These are phyloP conservation scores for Stygiomarasmius scandens DNA, from an alignment of 1,284 basidiomycete species.

Conservation along the genomic window DNA sequence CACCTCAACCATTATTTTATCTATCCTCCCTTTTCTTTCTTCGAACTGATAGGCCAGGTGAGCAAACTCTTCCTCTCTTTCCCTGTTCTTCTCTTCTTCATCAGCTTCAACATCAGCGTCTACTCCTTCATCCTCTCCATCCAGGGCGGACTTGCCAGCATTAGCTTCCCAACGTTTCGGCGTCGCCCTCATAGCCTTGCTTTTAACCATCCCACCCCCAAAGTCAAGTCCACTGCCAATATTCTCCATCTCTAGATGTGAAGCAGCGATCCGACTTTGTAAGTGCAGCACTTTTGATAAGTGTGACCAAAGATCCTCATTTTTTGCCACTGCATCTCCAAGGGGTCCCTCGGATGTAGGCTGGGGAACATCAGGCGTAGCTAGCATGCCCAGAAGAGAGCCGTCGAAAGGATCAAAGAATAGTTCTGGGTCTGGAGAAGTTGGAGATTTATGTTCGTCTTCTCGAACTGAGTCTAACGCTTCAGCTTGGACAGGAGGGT, in stretches of 20 bases:
- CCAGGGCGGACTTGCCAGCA: slow-evolving; percentile 1
- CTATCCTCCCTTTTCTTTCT: slow-evolving; percentile 65
- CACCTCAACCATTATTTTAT: slow-evolving; percentile 74
- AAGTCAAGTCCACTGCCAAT: slow-evolving; percentile 44
- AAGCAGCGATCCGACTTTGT: slow-evolving; percentile 67
- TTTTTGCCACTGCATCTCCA: slow-evolving; percentile 32
- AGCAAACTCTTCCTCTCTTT: slow-evolving; percentile 66
- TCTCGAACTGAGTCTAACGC: slow-evolving; percentile 7
- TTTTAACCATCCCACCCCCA: slow-evolving; percentile 35
- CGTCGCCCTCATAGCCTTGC: slow-evolving; percentile 25
- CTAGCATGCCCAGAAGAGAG: slow-evolving; percentile 38
- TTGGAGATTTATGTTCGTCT: not conserved
- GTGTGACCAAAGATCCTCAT: slow-evolving; percentile 65
- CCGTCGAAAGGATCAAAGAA: slow-evolving; percentile 58
- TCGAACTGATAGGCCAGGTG: slow-evolving; percentile 66
- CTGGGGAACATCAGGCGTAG: slow-evolving; percentile 28
- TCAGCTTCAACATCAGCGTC: slow-evolving; percentile 39
- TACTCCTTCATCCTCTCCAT: slow-evolving; percentile 50
- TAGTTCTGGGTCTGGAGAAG: slow-evolving; percentile 25
- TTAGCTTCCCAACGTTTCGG: slow-evolving; percentile 16
- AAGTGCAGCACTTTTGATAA: slow-evolving; percentile 66
- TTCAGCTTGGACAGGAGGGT: not conserved
- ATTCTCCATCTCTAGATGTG: slow-evolving; percentile 76
- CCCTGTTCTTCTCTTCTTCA: slow-evolving; percentile 45
- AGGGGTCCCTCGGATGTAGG: slow-evolving; percentile 17